Conservation (phyloP, 768 basidiomycete genomes). For the Boletus vermiculosoides region DNA sequence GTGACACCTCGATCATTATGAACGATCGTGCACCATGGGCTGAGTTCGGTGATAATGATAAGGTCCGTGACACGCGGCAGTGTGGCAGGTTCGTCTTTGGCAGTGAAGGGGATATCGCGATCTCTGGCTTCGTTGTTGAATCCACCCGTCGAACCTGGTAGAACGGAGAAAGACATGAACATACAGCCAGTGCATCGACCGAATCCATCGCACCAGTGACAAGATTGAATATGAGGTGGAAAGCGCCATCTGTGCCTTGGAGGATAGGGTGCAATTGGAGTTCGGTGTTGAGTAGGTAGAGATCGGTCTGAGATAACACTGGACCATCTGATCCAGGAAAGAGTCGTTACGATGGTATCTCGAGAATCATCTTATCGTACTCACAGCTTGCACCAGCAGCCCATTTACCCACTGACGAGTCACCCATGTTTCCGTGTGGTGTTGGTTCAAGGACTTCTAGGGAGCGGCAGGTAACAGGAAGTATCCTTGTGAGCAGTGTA, state of each 20-base stretch:
- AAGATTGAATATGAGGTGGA: conserved; percentile 73
- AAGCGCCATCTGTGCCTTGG: conserved; percentile 42
- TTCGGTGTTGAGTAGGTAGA: conserved; percentile 71
- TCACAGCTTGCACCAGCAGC: conserved; percentile 37
- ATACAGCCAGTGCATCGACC: not conserved
- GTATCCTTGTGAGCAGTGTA: not conserved
- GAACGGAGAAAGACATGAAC: not conserved
- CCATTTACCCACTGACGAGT: conserved; percentile 34
- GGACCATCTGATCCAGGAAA: conserved; percentile 59
- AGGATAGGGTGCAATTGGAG: conserved; percentile 77
- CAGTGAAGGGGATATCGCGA: conserved; percentile 52
- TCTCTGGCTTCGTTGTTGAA: conserved; percentile 60
- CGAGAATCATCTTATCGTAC: conserved; percentile 8
- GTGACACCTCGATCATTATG: conserved; percentile 74
- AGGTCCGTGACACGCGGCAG: conserved; percentile 63
- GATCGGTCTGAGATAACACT: conserved; percentile 73
- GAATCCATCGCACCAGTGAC: conserved; percentile 49
- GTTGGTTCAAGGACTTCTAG: not conserved
- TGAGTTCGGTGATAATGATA: conserved; percentile 56
- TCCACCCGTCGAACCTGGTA: conserved; percentile 56
- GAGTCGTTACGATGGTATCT: not conserved
- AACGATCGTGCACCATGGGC: conserved; percentile 79
- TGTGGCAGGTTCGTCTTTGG: conserved; percentile 65
- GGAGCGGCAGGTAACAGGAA: not conserved
- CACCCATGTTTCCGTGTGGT: conserved; percentile 24